These are phyloP conservation scores for Nidula niveotomentosa DNA, from an alignment of 1,284 basidiomycete genomes.

Conservation along the genomic window DNA sequence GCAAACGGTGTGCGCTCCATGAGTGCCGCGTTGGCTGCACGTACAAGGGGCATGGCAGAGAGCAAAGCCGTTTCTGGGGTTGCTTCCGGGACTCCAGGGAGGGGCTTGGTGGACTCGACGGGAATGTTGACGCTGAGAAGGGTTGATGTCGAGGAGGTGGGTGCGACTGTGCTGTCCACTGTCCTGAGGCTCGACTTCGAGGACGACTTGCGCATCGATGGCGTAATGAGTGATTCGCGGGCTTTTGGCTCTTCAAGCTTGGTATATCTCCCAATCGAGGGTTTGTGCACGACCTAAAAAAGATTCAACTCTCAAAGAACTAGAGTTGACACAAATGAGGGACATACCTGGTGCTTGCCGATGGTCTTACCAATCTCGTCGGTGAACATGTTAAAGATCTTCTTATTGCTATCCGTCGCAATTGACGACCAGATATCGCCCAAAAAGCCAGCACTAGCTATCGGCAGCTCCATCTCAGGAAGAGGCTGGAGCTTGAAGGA, in stretches of 20 bases:
- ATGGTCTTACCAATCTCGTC: constrained; percentile 94
- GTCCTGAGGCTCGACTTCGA: constrained; percentile 51
- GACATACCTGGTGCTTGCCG: constrained; percentile 79
- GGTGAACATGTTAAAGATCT: constrained; percentile 83
- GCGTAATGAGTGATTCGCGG: constrained; percentile 81
- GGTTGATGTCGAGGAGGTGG: constrained; percentile 36
- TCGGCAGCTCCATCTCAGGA: constrained; percentile 62
- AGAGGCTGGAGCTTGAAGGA: constrained; percentile 85
- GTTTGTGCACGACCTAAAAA: constrained; percentile 66
- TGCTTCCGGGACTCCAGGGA: constrained; percentile 13
- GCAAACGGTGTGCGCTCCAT: constrained; percentile 92
- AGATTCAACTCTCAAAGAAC: background rate
- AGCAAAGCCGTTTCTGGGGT: constrained; percentile 34
- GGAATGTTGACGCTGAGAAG: constrained; percentile 32
- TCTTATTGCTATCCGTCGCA: constrained; percentile 85
- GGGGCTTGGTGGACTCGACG: constrained; percentile 23
- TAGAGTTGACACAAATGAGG: constrained; percentile 1
- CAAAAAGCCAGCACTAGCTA: constrained; percentile 62
- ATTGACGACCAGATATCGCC: constrained; percentile 89
- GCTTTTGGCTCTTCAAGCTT: constrained; percentile 84
- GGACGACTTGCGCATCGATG: constrained; percentile 58
- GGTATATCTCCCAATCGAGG: constrained; percentile 85
- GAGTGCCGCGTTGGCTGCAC: constrained; percentile 79
- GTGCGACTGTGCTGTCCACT: constrained; percentile 15
- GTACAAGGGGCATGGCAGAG: constrained; percentile 65